Evolutionary conservation across 2,329 filamentous ascomycete species (phyloP), one percentile per base, ranked within the genome.

Genomic region (Xylaria sp.): DNA sequence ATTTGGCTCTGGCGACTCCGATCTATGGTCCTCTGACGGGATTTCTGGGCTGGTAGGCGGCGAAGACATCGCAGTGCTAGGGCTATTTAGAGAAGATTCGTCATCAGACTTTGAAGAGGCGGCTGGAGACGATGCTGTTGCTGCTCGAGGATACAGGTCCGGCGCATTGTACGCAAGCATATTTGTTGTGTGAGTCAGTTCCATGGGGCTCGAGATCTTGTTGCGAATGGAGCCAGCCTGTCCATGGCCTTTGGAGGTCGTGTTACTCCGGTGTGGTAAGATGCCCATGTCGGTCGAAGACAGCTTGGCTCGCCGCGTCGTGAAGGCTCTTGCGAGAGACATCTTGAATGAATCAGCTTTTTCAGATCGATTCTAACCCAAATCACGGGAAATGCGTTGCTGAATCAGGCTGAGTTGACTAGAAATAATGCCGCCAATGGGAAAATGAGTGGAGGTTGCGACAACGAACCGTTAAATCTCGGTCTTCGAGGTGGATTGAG

Each of bases 161-260:
- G 94, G 94, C 9, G 95, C 94, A 74, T 94, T 94, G 84, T 97
- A 97, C 7, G 92, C 93, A 57, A 97, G 89, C 86, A 96, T 92
- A 78, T 98, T 99, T 70, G 95, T 98, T 4, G 94, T 97, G 63
- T 95, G 96, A 51, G 97, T 83, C 66, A 99, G 84, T 77, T 93
- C 89, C 56, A 97, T 84, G 0, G 95, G 95, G 2, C 84, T 87
- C 1, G 95, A 99, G 75, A 99, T 99, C 80, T 93, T 89, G 75
- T 84, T 77, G 62, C 89, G 86, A 69, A 88, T 80, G 57, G 73
- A 82, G 77, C 73, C 78, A 67, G 69, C 69, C 74, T 68, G 67
- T 71, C 70, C 61, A 75, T 74, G 63, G 76, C 81, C 75, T 83
- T 84, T 71, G 78, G 68, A 38, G 15, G 65, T 78, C 45, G 82